These are phyloP conservation scores for Nitzschia palea DNA, from an alignment of 108 stramenopile species.

Conservation along the genomic window DNA sequence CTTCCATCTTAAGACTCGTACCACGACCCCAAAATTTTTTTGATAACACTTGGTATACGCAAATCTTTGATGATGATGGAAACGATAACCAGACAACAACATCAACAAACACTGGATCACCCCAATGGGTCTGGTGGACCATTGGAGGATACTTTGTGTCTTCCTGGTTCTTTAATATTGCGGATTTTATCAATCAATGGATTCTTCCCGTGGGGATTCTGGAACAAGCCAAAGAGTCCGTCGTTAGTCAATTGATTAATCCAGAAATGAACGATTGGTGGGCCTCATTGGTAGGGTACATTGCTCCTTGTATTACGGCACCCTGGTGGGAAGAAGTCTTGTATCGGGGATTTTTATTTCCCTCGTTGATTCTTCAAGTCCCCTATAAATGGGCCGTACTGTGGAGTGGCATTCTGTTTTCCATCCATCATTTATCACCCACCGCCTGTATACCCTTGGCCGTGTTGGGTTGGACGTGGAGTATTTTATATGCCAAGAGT, in stretches of 20 bases:
- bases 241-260: constrained; percentile 86
- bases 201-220: constrained; percentile 72
- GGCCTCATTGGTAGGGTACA: constrained; percentile 82
- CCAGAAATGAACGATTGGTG: constrained; percentile 86
- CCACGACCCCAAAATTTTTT: constrained; percentile 78
- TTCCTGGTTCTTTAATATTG: constrained; percentile 87
- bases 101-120: neutral
- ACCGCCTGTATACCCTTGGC: constrained; percentile 85
- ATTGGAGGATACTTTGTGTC: constrained; percentile 92
- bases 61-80: neutral
- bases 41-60: constrained; percentile 32
- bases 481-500: constrained; percentile 75
- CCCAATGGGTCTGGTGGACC: constrained; percentile 90
- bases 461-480: constrained; percentile 90
- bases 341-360: constrained; percentile 88
- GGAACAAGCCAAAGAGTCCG: constrained; percentile 64
- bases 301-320: constrained; percentile 91
- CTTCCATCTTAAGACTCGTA: constrained; percentile 53
- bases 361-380: constrained; percentile 45
- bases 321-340: constrained; percentile 94
- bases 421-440: constrained; percentile 81
- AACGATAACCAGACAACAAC: constrained; percentile 5
- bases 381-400: constrained; percentile 47
- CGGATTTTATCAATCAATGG: constrained; percentile 86
- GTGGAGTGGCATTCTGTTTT: constrained; percentile 80